A percentile compares a stretch with the other conserved stretches of the same genome.
These are phyloP conservation scores for Acanthochlamys bracteata DNA, from an alignment of 106 monocot genomes.

Conservation along the genomic window DNA sequence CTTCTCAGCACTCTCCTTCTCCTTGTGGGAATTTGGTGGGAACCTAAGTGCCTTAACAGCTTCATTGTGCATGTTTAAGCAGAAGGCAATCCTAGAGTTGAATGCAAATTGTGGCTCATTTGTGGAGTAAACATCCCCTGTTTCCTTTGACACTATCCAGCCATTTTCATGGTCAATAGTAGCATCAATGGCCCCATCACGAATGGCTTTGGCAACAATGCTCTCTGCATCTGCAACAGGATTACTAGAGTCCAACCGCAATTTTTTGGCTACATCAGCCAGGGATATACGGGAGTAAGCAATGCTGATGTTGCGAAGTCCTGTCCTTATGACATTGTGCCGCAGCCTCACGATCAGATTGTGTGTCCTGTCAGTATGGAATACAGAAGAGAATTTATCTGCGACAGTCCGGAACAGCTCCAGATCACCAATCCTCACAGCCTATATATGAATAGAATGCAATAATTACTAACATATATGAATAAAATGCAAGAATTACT, in stretches of 20 bases:
- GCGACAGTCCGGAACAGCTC: constrained; percentile 75
- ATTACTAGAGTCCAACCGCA: constrained; percentile 60
- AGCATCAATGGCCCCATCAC: constrained; percentile 92
- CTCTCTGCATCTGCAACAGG: constrained; percentile 94
- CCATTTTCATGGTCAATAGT: constrained; percentile 78
- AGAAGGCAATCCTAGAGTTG: constrained; percentile 89
- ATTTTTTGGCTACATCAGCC: constrained; percentile 59
- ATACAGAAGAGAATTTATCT: constrained; percentile 65
- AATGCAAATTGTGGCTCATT: constrained; percentile 94
- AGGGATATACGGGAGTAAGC: constrained; percentile 89
- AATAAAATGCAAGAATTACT: not conserved
- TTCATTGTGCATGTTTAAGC: constrained; percentile 97
- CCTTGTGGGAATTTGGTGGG: constrained; percentile 89
- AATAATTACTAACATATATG: not conserved
- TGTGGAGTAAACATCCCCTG: constrained; percentile 89
- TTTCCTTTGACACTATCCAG: constrained; percentile 97
- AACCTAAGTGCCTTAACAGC: constrained; percentile 86
- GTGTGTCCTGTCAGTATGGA: constrained; percentile 57
- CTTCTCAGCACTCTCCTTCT: constrained; percentile 91
- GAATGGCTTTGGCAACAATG: constrained; percentile 89
- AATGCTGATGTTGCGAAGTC: constrained; percentile 92
- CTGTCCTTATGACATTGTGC: constrained; percentile 94
- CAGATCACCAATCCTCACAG: constrained; percentile 93
- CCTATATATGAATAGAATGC: constrained; percentile 19
- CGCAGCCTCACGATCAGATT: constrained; percentile 92